Conservation (phyloP, 176 grass and related monocot species). For the Oryza officinalis region DNA sequence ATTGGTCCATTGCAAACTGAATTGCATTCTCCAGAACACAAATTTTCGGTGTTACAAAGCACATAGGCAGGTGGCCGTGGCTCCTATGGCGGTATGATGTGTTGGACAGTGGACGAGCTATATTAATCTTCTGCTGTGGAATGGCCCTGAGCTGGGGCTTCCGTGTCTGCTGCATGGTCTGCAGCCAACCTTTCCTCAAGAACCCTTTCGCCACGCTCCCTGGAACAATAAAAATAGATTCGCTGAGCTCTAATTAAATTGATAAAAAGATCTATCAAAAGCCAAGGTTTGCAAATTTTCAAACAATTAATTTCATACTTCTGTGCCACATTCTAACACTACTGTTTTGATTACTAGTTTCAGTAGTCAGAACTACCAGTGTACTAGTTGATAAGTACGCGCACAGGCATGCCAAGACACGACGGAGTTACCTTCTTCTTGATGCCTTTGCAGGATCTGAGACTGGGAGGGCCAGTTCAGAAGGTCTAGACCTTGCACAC, state of each 20-base stretch:
- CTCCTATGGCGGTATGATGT: neutral
- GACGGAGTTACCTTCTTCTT: constrained; percentile 65
- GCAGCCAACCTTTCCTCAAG: constrained; percentile 79
- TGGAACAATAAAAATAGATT: constrained; percentile 18
- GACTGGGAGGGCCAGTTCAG: constrained; percentile 67
- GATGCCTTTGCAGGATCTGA: constrained; percentile 76
- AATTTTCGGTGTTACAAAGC: constrained; percentile 13
- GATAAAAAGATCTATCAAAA: neutral
- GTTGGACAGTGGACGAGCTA: neutral
- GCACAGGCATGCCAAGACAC: neutral
- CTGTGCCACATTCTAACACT: neutral
- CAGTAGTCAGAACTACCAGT: neutral
- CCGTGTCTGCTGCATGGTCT: constrained; percentile 45
- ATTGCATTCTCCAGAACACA: constrained; percentile 30
- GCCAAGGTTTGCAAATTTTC: neutral
- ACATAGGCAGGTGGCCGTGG: constrained; percentile 2
- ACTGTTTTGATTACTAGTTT: neutral
- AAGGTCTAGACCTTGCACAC: constrained; percentile 77
- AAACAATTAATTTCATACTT: neutral
- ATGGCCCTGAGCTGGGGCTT: constrained; percentile 40
- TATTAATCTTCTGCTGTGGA: constrained; percentile 50
- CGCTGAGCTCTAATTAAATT: neutral
- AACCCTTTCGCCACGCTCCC: constrained; percentile 88
- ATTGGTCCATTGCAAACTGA: constrained; percentile 44
- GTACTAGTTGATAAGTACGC: neutral